These are phyloP conservation scores for Tieghemiomyces parasiticus DNA, from an alignment of 192 early-diverging fungal genomes.

Conservation along the genomic window DNA sequence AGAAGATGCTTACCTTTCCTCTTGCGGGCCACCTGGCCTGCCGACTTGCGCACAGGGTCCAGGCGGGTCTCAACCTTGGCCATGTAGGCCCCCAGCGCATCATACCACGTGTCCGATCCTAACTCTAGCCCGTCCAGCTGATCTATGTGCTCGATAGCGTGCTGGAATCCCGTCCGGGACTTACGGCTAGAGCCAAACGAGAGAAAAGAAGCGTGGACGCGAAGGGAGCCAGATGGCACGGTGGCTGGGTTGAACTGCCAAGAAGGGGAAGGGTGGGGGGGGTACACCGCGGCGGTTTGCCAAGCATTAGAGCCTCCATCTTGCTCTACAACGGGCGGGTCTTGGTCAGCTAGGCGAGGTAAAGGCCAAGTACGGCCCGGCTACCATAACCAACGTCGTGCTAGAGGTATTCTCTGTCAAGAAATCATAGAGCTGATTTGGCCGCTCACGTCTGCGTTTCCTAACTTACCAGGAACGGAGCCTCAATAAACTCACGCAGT, in stretches of 20 bases:
- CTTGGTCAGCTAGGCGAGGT: too few relatives aligned
- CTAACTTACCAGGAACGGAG: conserved; percentile 21
- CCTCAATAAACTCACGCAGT: conserved; percentile 34
- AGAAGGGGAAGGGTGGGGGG: conserved; percentile 24
- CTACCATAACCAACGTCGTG: too few relatives aligned
- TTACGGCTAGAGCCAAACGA: conserved; percentile 25
- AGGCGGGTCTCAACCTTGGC: conserved; percentile 6
- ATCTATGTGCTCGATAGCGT: conserved; percentile 15
- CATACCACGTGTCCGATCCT: conserved; percentile 19
- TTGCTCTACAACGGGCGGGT: too few relatives aligned
- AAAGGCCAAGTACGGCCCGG: too few relatives aligned
- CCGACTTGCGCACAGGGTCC: not conserved
- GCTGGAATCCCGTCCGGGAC: conserved; percentile 12
- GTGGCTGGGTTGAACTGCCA: conserved; percentile 13
- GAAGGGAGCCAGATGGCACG: conserved; percentile 15
- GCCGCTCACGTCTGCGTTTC: too few relatives aligned
- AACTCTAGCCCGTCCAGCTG: conserved; percentile 23
- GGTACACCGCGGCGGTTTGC: too few relatives aligned
- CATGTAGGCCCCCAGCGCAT: conserved; percentile 21
- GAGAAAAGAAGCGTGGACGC: conserved; percentile 10
- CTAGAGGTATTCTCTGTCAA: too few relatives aligned
- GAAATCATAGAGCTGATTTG: too few relatives aligned
- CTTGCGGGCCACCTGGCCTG: not conserved
- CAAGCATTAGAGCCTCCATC: too few relatives aligned
- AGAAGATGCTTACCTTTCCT: not conserved